Conservation (phyloP, 176 grass and related monocot species). For the Aegilops tauschii region DNA sequence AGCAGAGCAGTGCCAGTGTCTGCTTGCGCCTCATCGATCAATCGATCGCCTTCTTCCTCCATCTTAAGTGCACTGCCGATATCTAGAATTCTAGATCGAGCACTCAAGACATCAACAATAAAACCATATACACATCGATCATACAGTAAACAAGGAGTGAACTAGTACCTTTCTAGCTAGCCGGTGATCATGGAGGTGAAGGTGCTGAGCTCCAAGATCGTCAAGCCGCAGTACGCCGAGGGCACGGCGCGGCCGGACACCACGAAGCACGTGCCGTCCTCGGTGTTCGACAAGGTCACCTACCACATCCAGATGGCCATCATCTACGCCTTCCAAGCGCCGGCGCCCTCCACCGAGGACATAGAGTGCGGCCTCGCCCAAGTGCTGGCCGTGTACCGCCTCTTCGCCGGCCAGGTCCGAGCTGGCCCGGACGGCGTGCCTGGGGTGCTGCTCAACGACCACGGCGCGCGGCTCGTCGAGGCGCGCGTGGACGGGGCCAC, state of each 20-base stretch:
- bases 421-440: conserved; percentile 2
- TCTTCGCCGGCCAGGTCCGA: conserved; percentile 43
- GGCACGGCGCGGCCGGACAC: conserved; percentile 3
- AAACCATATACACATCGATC: too few relatives aligned
- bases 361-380: conserved; percentile 43
- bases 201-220: conserved; percentile 45
- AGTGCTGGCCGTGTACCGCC: conserved; percentile 35
- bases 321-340: conserved; percentile 64
- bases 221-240: conserved; percentile 45
- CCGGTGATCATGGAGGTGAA: conserved; percentile 50
- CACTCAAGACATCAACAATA: too few relatives aligned
- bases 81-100: too few relatives aligned
- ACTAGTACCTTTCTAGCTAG: too few relatives aligned
- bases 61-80: too few relatives aligned
- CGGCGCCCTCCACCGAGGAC: conserved; percentile 36
- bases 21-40: too few relatives aligned
- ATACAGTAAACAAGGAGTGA: too few relatives aligned
- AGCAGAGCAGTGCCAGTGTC: too few relatives aligned
- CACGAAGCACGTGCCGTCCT: conserved; percentile 31
- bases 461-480: conserved; percentile 48
- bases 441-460: conserved; percentile 43
- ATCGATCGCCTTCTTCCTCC: too few relatives aligned
- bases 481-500: conserved; percentile 22
- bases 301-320: conserved; percentile 50
- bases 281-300: conserved; percentile 58